Evolutionary conservation across 2,329 filamentous ascomycete genomes (phyloP), one percentile per base, ranked within the genome.

Genomic region (Aureobasidium sp.): DNA sequence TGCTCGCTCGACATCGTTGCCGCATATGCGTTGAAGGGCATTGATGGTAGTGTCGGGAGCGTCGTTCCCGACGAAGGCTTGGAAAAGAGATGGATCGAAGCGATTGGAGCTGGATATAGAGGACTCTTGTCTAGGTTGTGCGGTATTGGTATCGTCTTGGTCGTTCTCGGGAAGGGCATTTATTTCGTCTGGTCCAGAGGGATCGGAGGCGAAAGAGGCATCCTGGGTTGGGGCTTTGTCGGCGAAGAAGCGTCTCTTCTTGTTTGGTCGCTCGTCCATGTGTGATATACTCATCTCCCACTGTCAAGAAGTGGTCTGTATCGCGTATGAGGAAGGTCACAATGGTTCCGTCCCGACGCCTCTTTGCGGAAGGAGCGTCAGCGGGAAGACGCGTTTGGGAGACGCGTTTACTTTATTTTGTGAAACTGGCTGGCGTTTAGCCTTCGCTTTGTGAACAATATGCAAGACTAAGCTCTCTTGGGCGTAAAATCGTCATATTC

Each of bases 181-280:
- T 21, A 67, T 49, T 41, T 72, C 67, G 53, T 74, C 69, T n/a
- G 69, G 69, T n/a, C 69, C 67, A 25, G 71, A 71, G 3, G 71
- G 65, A 49, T 72, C 68, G 29, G 69, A 61, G 16, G 67, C 65
- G 34, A 71, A 66, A 11, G 70, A 67, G 32, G 64, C 57, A 45
- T 71, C 66, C 47, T 66, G 52, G 50, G 63, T 68, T 10, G 68
- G 60, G 13, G 75, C 72, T 32, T 81, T 78, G 48, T 85, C 82
- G 16, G 79, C 76, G 66, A 87, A 87, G 73, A 86, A 86, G 32
- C 84, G 81, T 64, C 82, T 78, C 72, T 85, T 86, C 73, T 87
- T 87, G 29, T 73, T 71, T 5, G 84, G 85, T 25, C 81, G 75
- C 48, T 83, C 77, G 54, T 83, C 77, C 49, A 79, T 69, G 63